Evolutionary conservation across 371 early-diverging fungal genomes (phyloP), one percentile per base, ranked within the genome.

Genomic region (Choanephora cucurbitarum): DNA sequence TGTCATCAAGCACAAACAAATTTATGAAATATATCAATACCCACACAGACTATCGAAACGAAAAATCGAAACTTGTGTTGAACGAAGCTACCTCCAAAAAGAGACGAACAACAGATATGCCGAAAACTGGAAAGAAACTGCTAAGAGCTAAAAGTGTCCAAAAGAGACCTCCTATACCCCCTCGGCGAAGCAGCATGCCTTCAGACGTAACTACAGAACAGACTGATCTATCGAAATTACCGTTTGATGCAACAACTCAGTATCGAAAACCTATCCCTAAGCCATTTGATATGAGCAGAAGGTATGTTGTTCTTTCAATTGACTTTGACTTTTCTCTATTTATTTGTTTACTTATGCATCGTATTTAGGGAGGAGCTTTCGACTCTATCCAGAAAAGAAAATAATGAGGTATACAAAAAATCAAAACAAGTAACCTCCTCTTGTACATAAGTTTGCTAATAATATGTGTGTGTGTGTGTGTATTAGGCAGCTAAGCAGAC

Each of bases 161-260:
- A 5, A 21, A 34, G 7, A 55, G 49, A 14, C 55, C 59, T 17
- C 39, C 55, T 55, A 55, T 60, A 32, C 66, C 66, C 2, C 60
- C 66, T 21, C 52, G 60, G 13, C 46, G 49, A 33, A 65, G 60
- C 21, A 65, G 66, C 33, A 60, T 65, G 57, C 66, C 66, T n/a
- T 39, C 53, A 18, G 49, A 43, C 0, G 19, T 31, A 3, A 19
- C 52, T 22, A 1, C 28, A 24, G 24, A 24, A 46, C 33, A 40
- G 18, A 37, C 19, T 9, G 17, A 15, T 11, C 9, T 39, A 11
- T 45, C 52, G 18, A 40, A 44, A 34, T 39, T 47, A 15, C 52
- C 50, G 3, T 23, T 24, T 0, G 42, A 42, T 18, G 23, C 48
- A 8, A 3, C 9, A 37, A 13, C 9, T 11, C 14, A 37, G 2